Evolutionary conservation across 768 basidiomycete genomes (phyloP).

Genomic region (Jaapia argillacea): DNA sequence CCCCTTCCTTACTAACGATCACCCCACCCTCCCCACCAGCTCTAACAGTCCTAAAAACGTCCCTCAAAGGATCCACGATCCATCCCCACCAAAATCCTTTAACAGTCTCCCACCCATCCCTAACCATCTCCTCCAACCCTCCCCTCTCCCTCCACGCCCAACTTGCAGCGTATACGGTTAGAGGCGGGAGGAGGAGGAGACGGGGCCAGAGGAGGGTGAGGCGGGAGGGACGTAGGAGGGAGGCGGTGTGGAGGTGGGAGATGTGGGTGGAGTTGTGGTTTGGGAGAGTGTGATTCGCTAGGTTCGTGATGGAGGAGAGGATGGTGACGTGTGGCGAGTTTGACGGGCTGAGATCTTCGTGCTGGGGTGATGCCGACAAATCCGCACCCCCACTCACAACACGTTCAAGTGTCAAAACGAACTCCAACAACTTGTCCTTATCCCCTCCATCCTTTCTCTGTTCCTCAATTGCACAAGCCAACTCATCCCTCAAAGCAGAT

Average conservation of each 20-base stretch:
- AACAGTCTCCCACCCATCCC: conserved; percentile 56
- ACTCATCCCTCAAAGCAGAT: conserved; percentile 37
- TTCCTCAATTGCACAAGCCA: conserved; percentile 19
- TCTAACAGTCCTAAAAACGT: conserved; percentile 74
- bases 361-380: conserved; percentile 6
- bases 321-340: no score
- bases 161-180: conserved; percentile 40
- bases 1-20: conserved; percentile 72
- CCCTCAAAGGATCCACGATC: conserved; percentile 79
- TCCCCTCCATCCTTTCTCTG: conserved; percentile 11
- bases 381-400: background rate
- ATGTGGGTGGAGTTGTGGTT: conserved; percentile 19
- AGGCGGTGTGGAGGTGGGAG: conserved; percentile 19
- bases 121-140: conserved; percentile 41
- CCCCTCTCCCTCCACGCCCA: conserved; percentile 49
- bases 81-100: conserved; percentile 71
- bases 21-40: conserved; percentile 67
- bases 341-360: conserved; percentile 6
- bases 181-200: conserved; percentile 65
- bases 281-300: conserved; percentile 18
- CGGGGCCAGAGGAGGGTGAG: conserved; percentile 75
- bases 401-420: conserved; percentile 1
- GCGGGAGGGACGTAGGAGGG: conserved; percentile 57
- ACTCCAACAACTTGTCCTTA: conserved; percentile 11
- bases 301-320: conserved; percentile 11